Conservation (phyloP, 176 grass and related monocot genomes). For the Coix lacrymajobi region DNA sequence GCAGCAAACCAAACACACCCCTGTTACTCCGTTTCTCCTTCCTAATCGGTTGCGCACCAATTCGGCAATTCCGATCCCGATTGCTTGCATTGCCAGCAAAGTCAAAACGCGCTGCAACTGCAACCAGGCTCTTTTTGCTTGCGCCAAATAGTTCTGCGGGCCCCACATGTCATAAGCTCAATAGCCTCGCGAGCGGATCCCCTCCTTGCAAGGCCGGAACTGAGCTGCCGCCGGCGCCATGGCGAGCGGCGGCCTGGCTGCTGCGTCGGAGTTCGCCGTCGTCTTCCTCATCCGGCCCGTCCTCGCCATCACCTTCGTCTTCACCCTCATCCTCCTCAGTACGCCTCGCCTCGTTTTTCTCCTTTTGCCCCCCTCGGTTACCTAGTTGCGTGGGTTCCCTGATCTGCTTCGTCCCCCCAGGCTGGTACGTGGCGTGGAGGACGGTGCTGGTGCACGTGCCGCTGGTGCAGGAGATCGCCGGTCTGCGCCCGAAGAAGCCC, state of each 20-base stretch:
- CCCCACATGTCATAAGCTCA: conserved; percentile 10
- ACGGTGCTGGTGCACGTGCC: conserved; percentile 94
- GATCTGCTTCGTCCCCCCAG: conserved; percentile 29
- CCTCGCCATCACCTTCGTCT: conserved; percentile 63
- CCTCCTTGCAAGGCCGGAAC: background rate
- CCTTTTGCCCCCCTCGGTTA: background rate
- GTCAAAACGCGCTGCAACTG: background rate
- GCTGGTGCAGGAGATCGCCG: conserved; percentile 89
- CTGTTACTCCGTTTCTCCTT: background rate
- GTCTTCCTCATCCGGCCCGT: conserved; percentile 70
- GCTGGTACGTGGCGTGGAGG: conserved; percentile 97
- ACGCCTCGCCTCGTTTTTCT: background rate
- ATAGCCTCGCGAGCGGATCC: background rate
- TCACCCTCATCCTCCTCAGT: conserved; percentile 74
- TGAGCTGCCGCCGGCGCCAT: conserved; percentile 14
- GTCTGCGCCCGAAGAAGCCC: conserved; percentile 84
- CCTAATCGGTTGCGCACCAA: background rate
- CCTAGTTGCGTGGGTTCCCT: background rate
- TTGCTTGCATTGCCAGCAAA: background rate
- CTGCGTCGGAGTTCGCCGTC: conserved; percentile 37
- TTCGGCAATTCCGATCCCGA: background rate
- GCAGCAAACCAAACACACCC: too few species aligned
- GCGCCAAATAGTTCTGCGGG: background rate
- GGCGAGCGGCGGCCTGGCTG: conserved; percentile 15
- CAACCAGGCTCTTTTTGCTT: background rate